These are phyloP conservation scores for Cryptococcus hybrid DNA, from an alignment of 1,284 basidiomycete genomes.

Conservation along the genomic window DNA sequence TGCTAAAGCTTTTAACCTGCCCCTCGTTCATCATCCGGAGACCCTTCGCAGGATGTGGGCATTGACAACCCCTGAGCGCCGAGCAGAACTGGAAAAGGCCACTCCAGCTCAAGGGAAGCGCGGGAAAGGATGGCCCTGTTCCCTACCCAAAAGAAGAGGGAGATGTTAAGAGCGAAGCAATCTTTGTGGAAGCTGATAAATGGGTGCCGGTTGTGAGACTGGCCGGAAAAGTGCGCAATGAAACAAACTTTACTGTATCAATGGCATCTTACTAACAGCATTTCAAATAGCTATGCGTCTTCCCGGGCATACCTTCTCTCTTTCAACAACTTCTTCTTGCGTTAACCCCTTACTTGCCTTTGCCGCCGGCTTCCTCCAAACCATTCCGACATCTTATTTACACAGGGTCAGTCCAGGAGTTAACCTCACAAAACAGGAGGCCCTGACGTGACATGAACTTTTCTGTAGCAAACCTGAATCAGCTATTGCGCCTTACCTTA, in stretches of 20 bases:
- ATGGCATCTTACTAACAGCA: neutral
- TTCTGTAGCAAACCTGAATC: constrained; percentile 71
- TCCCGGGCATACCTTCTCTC: constrained; percentile 84
- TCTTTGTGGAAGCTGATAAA: constrained; percentile 69
- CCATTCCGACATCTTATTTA: constrained; percentile 74
- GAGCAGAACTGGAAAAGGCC: constrained; percentile 60
- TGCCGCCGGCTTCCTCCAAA: constrained; percentile 67
- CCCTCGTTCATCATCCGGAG: constrained; percentile 73
- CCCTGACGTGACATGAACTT: constrained; percentile 1
- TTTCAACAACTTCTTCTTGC: constrained; percentile 77
- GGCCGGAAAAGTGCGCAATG: constrained; percentile 59
- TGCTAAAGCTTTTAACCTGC: constrained; percentile 76
- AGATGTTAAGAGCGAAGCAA: constrained; percentile 61
- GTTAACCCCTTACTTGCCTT: constrained; percentile 68
- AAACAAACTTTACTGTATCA: neutral
- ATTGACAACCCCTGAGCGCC: constrained; percentile 57
- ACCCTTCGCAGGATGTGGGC: constrained; percentile 74
- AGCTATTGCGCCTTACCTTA: constrained; percentile 83
- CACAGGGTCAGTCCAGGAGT: constrained; percentile 61
- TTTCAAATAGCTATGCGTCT: constrained; percentile 63
- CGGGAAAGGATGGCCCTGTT: constrained; percentile 80
- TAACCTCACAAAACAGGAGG: neutral
- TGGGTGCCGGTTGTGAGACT: constrained; percentile 90
- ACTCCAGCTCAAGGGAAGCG: constrained; percentile 69
- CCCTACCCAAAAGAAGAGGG: constrained; percentile 54